These are phyloP conservation scores for Penicillium silybi DNA, from an alignment of 495 filamentous ascomycete species.

Conservation along the genomic window DNA sequence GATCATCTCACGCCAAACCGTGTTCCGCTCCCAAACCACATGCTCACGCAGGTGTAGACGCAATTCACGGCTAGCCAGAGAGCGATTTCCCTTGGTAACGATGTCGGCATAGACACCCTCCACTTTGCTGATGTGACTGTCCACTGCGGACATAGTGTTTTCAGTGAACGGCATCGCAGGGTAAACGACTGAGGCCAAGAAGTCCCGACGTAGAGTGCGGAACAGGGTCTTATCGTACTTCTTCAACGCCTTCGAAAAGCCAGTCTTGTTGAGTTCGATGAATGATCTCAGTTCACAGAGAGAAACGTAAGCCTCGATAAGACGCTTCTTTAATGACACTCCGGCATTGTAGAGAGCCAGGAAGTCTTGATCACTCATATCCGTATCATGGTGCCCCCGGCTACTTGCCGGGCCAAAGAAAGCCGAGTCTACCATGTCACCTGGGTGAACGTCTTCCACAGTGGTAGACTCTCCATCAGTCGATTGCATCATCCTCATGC, in stretches of 20 bases:
- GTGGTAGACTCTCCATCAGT: constrained; percentile 27
- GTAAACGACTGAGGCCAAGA: constrained; percentile 68
- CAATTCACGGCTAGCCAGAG: constrained; percentile 74
- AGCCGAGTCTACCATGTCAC: constrained; percentile 36
- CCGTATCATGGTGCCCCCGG: constrained; percentile 45
- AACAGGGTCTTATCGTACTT: constrained; percentile 98
- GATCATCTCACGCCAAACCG: constrained; percentile 98
- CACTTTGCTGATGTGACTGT: constrained; percentile 64
- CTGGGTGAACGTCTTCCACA: constrained; percentile 45
- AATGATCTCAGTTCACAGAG: constrained; percentile 96
- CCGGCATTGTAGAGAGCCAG: constrained; percentile 70
- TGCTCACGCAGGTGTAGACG: constrained; percentile 91
- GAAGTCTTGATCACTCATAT: constrained; percentile 70
- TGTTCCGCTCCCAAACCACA: constrained; percentile 98
- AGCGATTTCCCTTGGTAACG: constrained; percentile 73
- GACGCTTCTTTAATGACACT: constrained; percentile 85
- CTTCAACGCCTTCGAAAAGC: constrained; percentile 93
- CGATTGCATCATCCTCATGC: constrained; percentile 20
- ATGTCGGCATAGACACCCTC: constrained; percentile 78
- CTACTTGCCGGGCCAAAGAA: constrained; percentile 25
- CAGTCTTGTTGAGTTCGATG: constrained; percentile 92
- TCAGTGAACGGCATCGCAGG: constrained; percentile 71
- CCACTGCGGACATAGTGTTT: constrained; percentile 63
- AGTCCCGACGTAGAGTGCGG: constrained; percentile 67
- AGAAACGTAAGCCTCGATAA: constrained; percentile 81